A percentile compares a stretch with the other conserved stretches of the same genome.
Conservation (phyloP, 225 moss, liverwort and hornwort species). For the Asterella californica region DNA sequence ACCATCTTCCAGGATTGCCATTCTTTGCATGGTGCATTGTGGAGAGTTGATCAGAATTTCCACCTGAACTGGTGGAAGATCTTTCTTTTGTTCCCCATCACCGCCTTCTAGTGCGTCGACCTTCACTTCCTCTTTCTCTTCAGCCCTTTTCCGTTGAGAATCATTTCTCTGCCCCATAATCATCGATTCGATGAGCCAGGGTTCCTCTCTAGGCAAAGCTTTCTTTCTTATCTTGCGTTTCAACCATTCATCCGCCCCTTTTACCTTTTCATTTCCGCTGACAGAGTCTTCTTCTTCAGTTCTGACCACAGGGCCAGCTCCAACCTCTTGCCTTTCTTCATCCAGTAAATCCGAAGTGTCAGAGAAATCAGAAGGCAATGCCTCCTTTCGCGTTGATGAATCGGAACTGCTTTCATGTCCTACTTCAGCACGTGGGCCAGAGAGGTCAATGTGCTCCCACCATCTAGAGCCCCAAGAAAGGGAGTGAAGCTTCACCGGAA, state of each 20-base stretch:
- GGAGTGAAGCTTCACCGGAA: conserved; percentile 32
- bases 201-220: conserved; percentile 77
- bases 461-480: conserved; percentile 44
- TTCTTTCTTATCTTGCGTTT: conserved; percentile 59
- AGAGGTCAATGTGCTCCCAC: conserved; percentile 40
- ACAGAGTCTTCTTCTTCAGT: background rate
- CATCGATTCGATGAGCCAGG: conserved; percentile 88
- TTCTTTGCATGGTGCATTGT: conserved; percentile 96
- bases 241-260: conserved; percentile 49
- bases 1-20: conserved; percentile 92
- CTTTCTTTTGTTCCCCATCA: conserved; percentile 26
- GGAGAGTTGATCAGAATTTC: conserved; percentile 96
- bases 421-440: background rate
- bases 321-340: background rate
- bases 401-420: background rate
- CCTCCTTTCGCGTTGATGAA: background rate
- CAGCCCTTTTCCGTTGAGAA: conserved; percentile 23
- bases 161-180: conserved; percentile 57
- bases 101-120: conserved; percentile 30
- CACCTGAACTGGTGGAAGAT: conserved; percentile 51
- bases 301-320: background rate
- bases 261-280: conserved; percentile 9
- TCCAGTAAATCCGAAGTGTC: background rate
- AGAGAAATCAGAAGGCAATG: background rate
- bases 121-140: conserved; percentile 37